These are phyloP conservation scores for Austroboletus festivus DNA, from an alignment of 768 basidiomycete species.

Conservation along the genomic window DNA sequence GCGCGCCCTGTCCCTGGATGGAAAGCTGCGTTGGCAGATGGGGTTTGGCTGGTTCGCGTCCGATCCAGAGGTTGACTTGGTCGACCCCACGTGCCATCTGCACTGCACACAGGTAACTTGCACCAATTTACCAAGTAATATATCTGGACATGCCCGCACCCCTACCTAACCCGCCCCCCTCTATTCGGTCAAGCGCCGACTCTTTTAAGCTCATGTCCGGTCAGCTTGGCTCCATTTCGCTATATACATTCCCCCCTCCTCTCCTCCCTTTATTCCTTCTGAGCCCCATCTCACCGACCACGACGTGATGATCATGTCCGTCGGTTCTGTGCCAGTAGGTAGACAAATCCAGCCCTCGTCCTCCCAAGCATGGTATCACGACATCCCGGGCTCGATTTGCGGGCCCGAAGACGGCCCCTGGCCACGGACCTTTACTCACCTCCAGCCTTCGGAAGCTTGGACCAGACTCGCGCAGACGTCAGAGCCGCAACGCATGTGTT, in stretches of 20 bases:
- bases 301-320: conserved; percentile 21
- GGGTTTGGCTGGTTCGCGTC: conserved; percentile 10
- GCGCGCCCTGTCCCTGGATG: too few relatives aligned
- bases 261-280: background rate
- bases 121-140: conserved; percentile 18
- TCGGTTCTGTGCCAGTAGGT: conserved; percentile 11
- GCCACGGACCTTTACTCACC: conserved; percentile 56
- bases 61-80: conserved; percentile 4
- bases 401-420: conserved; percentile 64
- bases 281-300: too few relatives aligned
- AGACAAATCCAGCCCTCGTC: conserved; percentile 15
- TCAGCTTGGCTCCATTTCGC: conserved; percentile 9
- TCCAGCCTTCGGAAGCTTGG: conserved; percentile 53
- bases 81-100: conserved; percentile 29
- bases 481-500: conserved; percentile 44
- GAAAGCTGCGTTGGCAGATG: conserved; percentile 1
- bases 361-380: conserved; percentile 51
- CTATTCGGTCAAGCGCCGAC: conserved; percentile 29
- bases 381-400: conserved; percentile 60
- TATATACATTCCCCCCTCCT: background rate
- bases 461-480: conserved; percentile 47
- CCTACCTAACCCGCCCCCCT: conserved; percentile 5
- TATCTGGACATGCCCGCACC: conserved; percentile 17
- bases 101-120: background rate
- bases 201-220: too few relatives aligned